phyloP scores from a whole-genome alignment of 1,284 basidiomycete genomes.

The Ganoderma boninense region DNA sequence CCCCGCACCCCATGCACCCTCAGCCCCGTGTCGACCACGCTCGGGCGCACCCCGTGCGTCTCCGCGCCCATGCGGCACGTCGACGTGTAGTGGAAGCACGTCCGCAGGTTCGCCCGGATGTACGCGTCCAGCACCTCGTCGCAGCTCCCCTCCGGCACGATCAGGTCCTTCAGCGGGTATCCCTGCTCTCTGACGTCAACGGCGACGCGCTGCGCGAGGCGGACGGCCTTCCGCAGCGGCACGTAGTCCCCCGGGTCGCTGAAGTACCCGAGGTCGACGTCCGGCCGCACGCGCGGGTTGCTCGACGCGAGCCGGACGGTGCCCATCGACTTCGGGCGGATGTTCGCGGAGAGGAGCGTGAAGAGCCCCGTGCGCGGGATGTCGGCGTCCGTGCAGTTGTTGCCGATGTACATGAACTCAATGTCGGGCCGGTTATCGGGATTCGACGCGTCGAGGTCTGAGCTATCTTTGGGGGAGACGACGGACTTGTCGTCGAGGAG shows the following conservation, averaged over 20 bases:
- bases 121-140: conserved; percentile 41
- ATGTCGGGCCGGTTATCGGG: conserved; percentile 44
- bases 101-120: conserved; percentile 37
- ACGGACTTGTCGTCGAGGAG: conserved; percentile 35
- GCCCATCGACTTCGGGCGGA: conserved; percentile 45
- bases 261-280: conserved; percentile 33
- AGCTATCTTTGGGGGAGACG: conserved; percentile 14
- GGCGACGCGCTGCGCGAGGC: conserved; percentile 39
- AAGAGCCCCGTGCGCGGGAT: conserved; percentile 36
- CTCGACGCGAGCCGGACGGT: conserved; percentile 42
- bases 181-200: conserved; percentile 42
- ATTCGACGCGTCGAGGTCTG: conserved; percentile 31
- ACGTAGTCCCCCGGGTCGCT: conserved; percentile 14
- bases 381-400: conserved; percentile 27
- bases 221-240: conserved; percentile 36
- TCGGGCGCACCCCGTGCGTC: conserved; percentile 30
- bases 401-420: conserved; percentile 44
- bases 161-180: conserved; percentile 42
- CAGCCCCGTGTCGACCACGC: conserved; percentile 59
- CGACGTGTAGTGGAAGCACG: conserved; percentile 48
- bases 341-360: conserved; percentile 40
- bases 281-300: conserved; percentile 43
- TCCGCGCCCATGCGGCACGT: conserved; percentile 41
- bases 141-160: conserved; percentile 35
- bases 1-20: conserved; percentile 55